Evolutionary conservation across 2,329 filamentous ascomycete species (phyloP).

Genomic region (Furcasterigmium sp.): DNA sequence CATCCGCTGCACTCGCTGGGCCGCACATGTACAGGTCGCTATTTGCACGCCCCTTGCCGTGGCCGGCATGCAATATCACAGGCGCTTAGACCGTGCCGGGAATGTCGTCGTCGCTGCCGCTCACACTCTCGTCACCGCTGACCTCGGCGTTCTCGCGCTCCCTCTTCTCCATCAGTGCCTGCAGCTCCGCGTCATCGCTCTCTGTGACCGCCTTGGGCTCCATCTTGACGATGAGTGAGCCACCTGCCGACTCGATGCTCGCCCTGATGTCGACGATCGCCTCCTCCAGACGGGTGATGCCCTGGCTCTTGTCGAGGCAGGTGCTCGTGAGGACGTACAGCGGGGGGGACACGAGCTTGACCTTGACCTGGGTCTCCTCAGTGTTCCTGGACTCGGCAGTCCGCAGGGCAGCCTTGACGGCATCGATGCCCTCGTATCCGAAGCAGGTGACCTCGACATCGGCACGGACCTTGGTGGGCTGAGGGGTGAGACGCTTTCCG

Average conservation of each 20-base stretch:
- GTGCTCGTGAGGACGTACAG: conserved; percentile 95
- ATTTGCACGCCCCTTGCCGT: no score
- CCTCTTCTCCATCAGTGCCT: conserved; percentile 98
- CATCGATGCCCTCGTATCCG: conserved; percentile 96
- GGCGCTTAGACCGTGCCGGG: conserved; percentile 31
- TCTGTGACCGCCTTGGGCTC: conserved; percentile 98
- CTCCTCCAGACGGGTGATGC: conserved; percentile 79
- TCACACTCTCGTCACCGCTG: conserved; percentile 93
- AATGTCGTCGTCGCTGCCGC: conserved; percentile 85
- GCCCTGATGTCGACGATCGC: conserved; percentile 82
- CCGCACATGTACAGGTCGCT: no score
- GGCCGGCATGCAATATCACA: no score
- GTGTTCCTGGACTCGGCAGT: conserved; percentile 92
- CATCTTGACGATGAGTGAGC: conserved; percentile 90
- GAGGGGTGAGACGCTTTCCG: conserved; percentile 90
- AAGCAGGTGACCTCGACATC: conserved; percentile 96
- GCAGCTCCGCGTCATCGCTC: conserved; percentile 93
- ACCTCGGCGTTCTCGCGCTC: conserved; percentile 97
- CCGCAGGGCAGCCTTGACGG: conserved; percentile 88
- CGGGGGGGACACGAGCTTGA: conserved; percentile 95
- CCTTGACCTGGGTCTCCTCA: conserved; percentile 89
- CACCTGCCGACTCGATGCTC: conserved; percentile 73
- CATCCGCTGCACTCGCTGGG: no score
- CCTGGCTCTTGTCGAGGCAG: conserved; percentile 85
- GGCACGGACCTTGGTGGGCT: conserved; percentile 97